Evolutionary conservation across 805 yeast species (phyloP).

Genomic region (Candida coleopterorum): DNA sequence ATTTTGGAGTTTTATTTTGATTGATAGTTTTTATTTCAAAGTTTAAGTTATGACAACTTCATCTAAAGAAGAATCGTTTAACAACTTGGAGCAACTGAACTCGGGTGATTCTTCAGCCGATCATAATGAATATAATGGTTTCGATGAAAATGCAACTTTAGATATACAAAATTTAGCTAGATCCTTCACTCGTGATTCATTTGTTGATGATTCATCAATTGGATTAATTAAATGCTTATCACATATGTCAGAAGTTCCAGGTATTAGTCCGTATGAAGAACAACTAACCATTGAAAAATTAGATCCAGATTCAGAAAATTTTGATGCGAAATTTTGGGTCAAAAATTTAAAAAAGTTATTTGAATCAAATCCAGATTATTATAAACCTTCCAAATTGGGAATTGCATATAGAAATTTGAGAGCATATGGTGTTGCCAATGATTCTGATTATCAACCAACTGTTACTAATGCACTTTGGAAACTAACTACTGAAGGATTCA

Average conservation of each 20-base stretch:
- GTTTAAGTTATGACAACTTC: constrained; percentile 10
- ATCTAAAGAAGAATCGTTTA: constrained; percentile 7
- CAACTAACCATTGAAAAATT: constrained; percentile 33
- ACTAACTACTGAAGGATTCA: constrained; percentile 14
- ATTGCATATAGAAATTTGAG: constrained; percentile 54
- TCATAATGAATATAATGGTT: constrained; percentile 28
- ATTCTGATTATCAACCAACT: constrained; percentile 63
- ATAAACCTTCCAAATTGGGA: constrained; percentile 57
- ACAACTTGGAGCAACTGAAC: constrained; percentile 2
- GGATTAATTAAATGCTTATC: constrained; percentile 37
- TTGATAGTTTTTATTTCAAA: too few relatives aligned
- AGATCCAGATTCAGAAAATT: constrained; percentile 56
- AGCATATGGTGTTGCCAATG: constrained; percentile 63
- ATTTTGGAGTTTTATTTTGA: too few relatives aligned
- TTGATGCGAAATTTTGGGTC: constrained; percentile 63
- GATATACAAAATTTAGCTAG: constrained; percentile 42
- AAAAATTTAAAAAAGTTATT: constrained; percentile 54
- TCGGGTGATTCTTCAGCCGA: constrained; percentile 10
- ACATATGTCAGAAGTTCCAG: constrained; percentile 51
- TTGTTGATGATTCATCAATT: constrained; percentile 12
- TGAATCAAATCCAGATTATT: constrained; percentile 55
- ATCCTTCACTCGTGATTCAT: constrained; percentile 24
- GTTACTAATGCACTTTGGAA: constrained; percentile 40
- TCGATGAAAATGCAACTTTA: constrained; percentile 26
- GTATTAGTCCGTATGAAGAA: constrained; percentile 34